Evolutionary conservation across 306 rosid genomes (phyloP), one percentile per base, ranked within the genome.

Genomic region (Cucurbita maxima): DNA sequence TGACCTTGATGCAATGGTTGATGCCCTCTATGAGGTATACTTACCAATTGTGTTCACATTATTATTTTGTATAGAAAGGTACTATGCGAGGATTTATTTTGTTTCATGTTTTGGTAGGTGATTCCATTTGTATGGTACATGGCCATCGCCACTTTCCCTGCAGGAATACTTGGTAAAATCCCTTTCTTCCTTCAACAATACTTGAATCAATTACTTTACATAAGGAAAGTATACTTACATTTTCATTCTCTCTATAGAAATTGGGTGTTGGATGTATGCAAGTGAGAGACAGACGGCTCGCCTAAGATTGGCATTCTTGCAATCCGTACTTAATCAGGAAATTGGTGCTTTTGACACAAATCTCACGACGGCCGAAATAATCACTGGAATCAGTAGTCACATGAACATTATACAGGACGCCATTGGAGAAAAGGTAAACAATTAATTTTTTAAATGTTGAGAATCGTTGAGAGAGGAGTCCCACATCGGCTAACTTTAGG

Each of bases 91-190:
- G 54, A n/a, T 18, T 10, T 19, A 48, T 48, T 13, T 48, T 13
- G 54, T 5, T 50, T 14, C 14, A 50, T 19, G 16, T 44, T 10
- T 44, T 45, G 55, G 20, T 81, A 92, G 97, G 84, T 92, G 69
- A 74, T 92, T 84, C 97, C 97, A 34, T 89, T 58, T 56, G 97
- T 92, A 77, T 92, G 97, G 97, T 92, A 92, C 81, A 92, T 89
- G 97, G 96, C 97, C 70, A 41, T 92, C 4, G 95, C 97, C 79
- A 92, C 96, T 25, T 88, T 92, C 58, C 97, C 97, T 44, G 97
- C 97, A 25, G 97, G 97, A 51, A 55, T 89, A 56, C 89, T 92
- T 40, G 97, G 97, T 92, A 64, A n/a, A 8, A 16, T 41, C 4
- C 36, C 78, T 10, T 47, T 61, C 72, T 16, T 44, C 18, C 45